Base-by-base conservation (phyloP, 1,284 basidiomycete genomes). In the Athelia sp. region DNA sequence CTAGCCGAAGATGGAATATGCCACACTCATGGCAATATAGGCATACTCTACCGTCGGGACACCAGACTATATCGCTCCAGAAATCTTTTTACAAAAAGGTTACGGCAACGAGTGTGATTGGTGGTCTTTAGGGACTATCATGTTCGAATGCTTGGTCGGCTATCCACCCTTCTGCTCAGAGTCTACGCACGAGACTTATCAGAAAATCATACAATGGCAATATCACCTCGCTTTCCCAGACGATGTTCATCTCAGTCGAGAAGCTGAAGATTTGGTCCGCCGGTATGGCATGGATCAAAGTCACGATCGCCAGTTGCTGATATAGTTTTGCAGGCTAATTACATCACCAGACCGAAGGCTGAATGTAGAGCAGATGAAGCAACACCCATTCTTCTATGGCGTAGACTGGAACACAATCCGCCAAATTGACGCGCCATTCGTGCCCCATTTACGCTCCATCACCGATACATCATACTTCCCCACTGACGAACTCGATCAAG, bases 41-140 rank as follows among this genome's bases (percentile, higher is more conserved):
- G 97, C 97, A 4, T 99, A 97, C 69, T 98, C 95, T 1, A 99
- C 97, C n/a, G 97, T 99, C 53, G 96, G 97, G 38, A 99, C 96
- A 19, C 97, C 97, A 1, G 96, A 99, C 69, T 99, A 99, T 68
- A 99, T 99, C 59, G 95, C 97, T 2, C 96, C 96, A 0, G 97
- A 99, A 66, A 98, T 99, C 66, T 99, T 99, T 76, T 69, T 92
- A 56, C 93, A 97, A 67, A 89, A 94, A 64, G 97, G 97, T 6
- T 99, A 99, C 63, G 93, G 93, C 36, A 93, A 97, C 63, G 95
- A 97, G 68, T 97, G 94, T 62, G 95, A 98, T 66, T 98, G 93
- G 93, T 98, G 95, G 95, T 93, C 90, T 9, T 76, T 95, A 19
- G 93, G 97, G 3, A 93, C 94, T 4, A 99, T 99, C 75, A 97